A percentile compares a stretch with the other conserved stretches of the same genome.
These are phyloP conservation scores for Trapa bicornis DNA, from an alignment of 345 rosid genomes.

Conservation along the genomic window DNA sequence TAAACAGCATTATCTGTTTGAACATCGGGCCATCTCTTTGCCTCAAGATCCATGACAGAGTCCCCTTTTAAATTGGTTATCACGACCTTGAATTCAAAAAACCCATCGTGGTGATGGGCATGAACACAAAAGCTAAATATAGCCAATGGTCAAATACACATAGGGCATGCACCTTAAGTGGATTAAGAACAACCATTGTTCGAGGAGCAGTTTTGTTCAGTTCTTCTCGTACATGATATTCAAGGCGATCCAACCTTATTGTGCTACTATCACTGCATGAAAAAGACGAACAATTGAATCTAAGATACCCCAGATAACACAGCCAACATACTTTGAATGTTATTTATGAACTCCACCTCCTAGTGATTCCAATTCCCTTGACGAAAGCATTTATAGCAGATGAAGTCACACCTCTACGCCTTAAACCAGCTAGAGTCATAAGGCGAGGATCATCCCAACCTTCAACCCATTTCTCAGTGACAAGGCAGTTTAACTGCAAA, in stretches of 20 bases:
- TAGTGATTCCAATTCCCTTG: constrained; percentile 86
- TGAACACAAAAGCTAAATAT: constrained; percentile 2
- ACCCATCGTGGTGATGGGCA: not conserved
- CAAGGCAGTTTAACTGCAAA: constrained; percentile 69
- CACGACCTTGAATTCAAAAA: constrained; percentile 32
- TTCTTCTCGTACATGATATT: constrained; percentile 93
- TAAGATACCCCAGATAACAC: not conserved
- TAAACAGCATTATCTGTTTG: constrained; percentile 58
- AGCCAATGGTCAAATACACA: constrained; percentile 1
- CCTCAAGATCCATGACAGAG: constrained; percentile 57
- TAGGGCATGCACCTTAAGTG: constrained; percentile 56
- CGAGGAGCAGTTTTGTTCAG: constrained; percentile 79
- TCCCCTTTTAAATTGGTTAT: constrained; percentile 67
- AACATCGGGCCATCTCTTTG: constrained; percentile 93
- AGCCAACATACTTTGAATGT: not conserved
- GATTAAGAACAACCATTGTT: constrained; percentile 73
- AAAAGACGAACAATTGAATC: constrained; percentile 7
- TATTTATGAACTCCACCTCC: constrained; percentile 46
- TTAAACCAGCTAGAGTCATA: constrained; percentile 88
- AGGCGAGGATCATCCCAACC: constrained; percentile 99
- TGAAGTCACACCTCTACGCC: constrained; percentile 85
- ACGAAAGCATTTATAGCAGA: constrained; percentile 81
- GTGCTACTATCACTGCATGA: constrained; percentile 70
- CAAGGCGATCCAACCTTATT: constrained; percentile 80
- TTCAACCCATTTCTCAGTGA: constrained; percentile 73